Percentiles rank a stretch among this genome's conserved stretches.
phyloP scores from a whole-genome alignment of 805 yeast species.

The Candida anglica region DNA sequence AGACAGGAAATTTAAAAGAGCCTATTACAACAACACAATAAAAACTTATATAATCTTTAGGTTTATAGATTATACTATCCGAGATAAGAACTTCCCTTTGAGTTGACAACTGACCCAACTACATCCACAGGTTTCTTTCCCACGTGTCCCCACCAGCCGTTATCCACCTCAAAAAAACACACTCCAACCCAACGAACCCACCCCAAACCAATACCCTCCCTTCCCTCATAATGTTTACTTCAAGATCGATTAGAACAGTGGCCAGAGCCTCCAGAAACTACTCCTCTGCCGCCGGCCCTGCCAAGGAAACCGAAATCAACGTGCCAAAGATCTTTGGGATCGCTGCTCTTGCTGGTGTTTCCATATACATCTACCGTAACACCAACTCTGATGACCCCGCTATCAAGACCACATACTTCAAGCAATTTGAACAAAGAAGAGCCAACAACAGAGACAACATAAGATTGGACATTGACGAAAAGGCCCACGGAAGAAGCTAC shows the following conservation, averaged over 20 bases:
- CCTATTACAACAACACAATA: no score
- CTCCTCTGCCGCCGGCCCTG: conserved; percentile 8
- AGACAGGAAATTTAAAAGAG: no score
- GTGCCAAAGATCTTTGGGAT: conserved; percentile 38
- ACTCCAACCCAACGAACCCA: no score
- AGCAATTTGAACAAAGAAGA: conserved; percentile 20
- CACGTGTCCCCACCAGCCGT: no score
- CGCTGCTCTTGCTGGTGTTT: conserved; percentile 36
- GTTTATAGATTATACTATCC: no score
- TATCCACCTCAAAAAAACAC: no score
- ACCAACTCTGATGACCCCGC: conserved; percentile 31
- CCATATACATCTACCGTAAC: conserved; percentile 28
- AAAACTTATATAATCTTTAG: no score
- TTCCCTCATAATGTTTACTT: no score
- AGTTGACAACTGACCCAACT: no score
- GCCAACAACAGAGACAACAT: conserved; percentile 4
- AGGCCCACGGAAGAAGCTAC: conserved; percentile 3
- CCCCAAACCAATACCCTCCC: no score
- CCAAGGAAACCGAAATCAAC: conserved; percentile 32
- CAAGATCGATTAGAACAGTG: conserved; percentile 3
- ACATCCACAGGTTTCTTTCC: no score
- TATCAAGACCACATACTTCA: conserved; percentile 33
- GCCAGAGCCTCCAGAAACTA: conserved; percentile 4
- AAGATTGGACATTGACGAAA: conserved; percentile 5
- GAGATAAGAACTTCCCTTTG: no score